phyloP scores from a whole-genome alignment of 176 grass and related monocot genomes.

The Alopecurus myosuroides region DNA sequence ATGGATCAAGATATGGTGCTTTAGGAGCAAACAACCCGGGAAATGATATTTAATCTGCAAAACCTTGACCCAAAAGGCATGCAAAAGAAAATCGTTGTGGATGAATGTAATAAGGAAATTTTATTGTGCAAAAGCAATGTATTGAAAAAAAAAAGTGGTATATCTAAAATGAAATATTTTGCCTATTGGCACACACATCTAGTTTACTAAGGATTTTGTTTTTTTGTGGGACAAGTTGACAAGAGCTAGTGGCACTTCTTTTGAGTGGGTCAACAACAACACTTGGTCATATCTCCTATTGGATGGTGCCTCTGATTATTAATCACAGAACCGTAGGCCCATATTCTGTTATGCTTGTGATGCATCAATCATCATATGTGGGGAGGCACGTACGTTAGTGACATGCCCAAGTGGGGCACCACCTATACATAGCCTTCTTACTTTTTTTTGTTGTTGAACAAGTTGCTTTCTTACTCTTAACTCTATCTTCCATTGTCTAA shows the following conservation, averaged over 20 bases:
- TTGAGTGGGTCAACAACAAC: constrained; percentile 25
- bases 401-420: neutral
- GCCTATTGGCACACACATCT: neutral
- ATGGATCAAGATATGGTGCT: constrained; percentile 18
- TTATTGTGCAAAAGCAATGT: neutral
- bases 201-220: neutral
- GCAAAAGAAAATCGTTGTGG: neutral
- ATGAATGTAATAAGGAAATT: neutral
- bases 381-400: constrained; percentile 2
- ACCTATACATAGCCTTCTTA: neutral
- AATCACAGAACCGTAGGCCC: neutral
- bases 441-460: no score
- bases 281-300: neutral
- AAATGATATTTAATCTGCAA: constrained; percentile 2
- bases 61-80: constrained; percentile 7
- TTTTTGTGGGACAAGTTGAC: constrained; percentile 20
- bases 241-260: constrained; percentile 35
- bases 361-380: constrained; percentile 16
- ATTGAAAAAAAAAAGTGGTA: neutral
- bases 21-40: constrained; percentile 29
- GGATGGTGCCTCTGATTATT: constrained; percentile 26
- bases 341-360: constrained; percentile 13
- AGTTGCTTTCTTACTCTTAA: no score
- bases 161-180: neutral
- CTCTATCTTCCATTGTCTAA: neutral